A percentile compares a stretch with the other conserved stretches of the same genome.
Conservation (phyloP, 805 yeast species). For the Metschnikowia gruessii region DNA sequence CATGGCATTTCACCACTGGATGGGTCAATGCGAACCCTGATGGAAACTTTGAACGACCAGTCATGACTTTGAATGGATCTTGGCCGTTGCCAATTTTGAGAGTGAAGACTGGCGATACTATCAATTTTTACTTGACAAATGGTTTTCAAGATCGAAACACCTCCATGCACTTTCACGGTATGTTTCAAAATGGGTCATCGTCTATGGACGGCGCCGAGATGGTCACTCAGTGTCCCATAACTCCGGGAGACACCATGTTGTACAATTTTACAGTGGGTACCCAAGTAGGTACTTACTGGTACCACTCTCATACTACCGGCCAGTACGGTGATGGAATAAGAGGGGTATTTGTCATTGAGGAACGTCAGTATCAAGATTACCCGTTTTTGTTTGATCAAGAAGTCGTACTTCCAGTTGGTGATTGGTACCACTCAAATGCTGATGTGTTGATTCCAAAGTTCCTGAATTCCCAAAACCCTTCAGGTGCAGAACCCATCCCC, state of each 20-base stretch:
- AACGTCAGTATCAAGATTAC: slow-evolving; percentile 43
- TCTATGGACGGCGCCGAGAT: slow-evolving; percentile 91
- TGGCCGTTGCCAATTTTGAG: slow-evolving; percentile 89
- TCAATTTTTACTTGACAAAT: slow-evolving; percentile 70
- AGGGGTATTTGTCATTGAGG: slow-evolving; percentile 74
- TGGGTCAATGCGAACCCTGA: slow-evolving; percentile 72
- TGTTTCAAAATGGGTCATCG: slow-evolving; percentile 72
- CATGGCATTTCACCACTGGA: no score
- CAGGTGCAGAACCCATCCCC: slow-evolving; percentile 98
- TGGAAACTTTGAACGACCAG: slow-evolving; percentile 51
- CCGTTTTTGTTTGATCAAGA: slow-evolving; percentile 84
- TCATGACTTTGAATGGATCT: slow-evolving; percentile 64
- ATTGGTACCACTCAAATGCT: slow-evolving; percentile 80
- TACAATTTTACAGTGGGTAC: slow-evolving; percentile 86
- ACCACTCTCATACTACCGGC: slow-evolving; percentile 88
- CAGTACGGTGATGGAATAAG: slow-evolving; percentile 95
- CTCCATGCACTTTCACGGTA: slow-evolving; percentile 89
- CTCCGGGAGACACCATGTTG: slow-evolving; percentile 67
- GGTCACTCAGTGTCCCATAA: slow-evolving; percentile 88
- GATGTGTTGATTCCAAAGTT: slow-evolving; percentile 53
- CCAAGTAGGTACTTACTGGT: slow-evolving; percentile 94
- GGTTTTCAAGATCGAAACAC: slow-evolving; percentile 66
- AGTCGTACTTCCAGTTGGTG: slow-evolving; percentile 61
- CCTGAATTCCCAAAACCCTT: slow-evolving; percentile 77
- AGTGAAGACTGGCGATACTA: slow-evolving; percentile 76